phyloP scores from a whole-genome alignment of 148 eudicot genomes.

The Persicaria tinctoria region DNA sequence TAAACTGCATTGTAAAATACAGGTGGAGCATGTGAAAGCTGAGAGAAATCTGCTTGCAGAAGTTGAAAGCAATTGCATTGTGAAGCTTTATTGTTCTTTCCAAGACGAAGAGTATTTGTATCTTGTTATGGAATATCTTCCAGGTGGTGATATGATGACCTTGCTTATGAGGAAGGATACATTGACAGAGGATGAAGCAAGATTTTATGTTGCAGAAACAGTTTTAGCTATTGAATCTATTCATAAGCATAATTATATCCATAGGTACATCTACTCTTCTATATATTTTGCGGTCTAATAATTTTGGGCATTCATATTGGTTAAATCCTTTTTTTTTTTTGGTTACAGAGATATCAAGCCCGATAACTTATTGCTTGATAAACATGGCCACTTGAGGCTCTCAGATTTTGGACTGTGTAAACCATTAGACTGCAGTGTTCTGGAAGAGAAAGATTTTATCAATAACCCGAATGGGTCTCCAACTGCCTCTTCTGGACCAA shows the following conservation, averaged over 20 bases:
- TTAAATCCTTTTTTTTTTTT: conserved; percentile 16
- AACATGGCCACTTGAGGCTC: conserved; percentile 73
- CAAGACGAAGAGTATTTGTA: conserved; percentile 89
- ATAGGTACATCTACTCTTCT: conserved; percentile 48
- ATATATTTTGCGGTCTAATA: neutral
- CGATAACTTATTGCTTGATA: conserved; percentile 92
- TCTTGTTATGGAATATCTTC: conserved; percentile 96
- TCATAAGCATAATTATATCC: conserved; percentile 87
- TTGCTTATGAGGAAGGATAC: conserved; percentile 94
- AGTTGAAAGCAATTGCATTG: conserved; percentile 97
- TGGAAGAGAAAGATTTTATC: conserved; percentile 70
- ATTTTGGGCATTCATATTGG: conserved; percentile 8
- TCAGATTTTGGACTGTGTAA: conserved; percentile 95
- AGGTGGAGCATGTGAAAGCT: conserved; percentile 97
- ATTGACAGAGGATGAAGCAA: conserved; percentile 79
- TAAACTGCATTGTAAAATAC: conserved; percentile 13
- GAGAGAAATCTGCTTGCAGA: conserved; percentile 96
- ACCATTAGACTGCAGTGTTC: conserved; percentile 83
- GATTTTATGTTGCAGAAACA: conserved; percentile 93
- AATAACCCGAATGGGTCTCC: conserved; percentile 39
- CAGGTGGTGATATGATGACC: conserved; percentile 99
- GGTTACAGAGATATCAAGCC: conserved; percentile 90
- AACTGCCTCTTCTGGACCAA: conserved; percentile 49
- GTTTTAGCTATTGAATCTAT: conserved; percentile 94
- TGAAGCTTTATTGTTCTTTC: conserved; percentile 90